Percentiles rank a stretch among this genome's conserved stretches.
Evolutionary conservation across 2,329 filamentous ascomycete genomes (phyloP).

Genomic region (Hypomyces perniciosus): DNA sequence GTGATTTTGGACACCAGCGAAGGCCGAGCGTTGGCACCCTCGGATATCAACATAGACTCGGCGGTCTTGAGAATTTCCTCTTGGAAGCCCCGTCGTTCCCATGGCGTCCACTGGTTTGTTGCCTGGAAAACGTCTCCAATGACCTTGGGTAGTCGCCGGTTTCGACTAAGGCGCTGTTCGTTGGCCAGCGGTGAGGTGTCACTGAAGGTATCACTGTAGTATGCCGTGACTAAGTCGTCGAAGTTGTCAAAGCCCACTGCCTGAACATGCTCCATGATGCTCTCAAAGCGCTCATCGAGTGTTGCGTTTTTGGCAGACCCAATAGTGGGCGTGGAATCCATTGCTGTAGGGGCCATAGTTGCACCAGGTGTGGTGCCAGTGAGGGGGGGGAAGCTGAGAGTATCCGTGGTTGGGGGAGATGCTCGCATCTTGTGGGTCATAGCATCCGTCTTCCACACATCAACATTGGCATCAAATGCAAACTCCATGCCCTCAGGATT

Average conservation of each 20-base stretch:
- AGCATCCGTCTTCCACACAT: constrained; percentile 17
- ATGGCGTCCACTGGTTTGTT: constrained; percentile 17
- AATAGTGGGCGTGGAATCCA: background rate
- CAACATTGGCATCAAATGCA: constrained; percentile 14
- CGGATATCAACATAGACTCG: constrained; percentile 17
- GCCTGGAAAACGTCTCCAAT: constrained; percentile 18
- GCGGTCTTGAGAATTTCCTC: constrained; percentile 23
- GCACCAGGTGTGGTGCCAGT: background rate
- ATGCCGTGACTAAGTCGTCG: constrained; percentile 21
- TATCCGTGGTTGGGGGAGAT: constrained; percentile 3
- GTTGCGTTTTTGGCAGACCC: background rate
- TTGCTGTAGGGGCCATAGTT: background rate
- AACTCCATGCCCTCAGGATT: constrained; percentile 17
- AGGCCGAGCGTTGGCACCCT: constrained; percentile 7
- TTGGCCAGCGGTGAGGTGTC: constrained; percentile 18
- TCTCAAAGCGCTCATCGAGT: constrained; percentile 18
- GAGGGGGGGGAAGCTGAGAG: constrained; percentile 9
- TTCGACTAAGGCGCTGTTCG: constrained; percentile 23
- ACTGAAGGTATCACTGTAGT: constrained; percentile 19
- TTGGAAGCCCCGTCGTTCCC: constrained; percentile 22
- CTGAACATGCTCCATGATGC: constrained; percentile 18
- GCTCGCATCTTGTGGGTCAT: constrained; percentile 12
- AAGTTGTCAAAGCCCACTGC: constrained; percentile 22
- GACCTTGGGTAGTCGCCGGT: constrained; percentile 20
- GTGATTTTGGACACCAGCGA: constrained; percentile 14